Base-by-base conservation (phyloP, 2,329 filamentous ascomycete species). In the Aureobasidium subglaciale region DNA sequence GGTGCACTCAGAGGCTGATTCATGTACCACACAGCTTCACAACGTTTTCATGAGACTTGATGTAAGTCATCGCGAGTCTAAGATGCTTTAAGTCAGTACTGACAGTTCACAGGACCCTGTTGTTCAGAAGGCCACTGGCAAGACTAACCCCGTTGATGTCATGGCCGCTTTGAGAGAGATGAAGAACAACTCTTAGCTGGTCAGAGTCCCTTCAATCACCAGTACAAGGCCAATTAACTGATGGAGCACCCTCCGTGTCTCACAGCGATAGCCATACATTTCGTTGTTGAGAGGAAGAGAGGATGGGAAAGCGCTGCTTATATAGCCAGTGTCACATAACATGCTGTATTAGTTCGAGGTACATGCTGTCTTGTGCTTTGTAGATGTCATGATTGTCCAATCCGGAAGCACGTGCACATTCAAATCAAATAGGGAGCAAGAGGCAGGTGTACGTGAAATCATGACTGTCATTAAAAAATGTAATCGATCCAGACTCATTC, bases 11-110 rank as follows among this genome's bases (percentile, higher is more conserved):
- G 16, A 22, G 15, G 22, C 42, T 46, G 18, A 54, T 20, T 49
- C n/a, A 8, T 18, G 4, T 25, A 20, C 13, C 24, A 34, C 6
- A 6, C 29, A 55, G 54, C 54, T 56, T 8, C 90, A 97, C 71
- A 99, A 99, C 66, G 89, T 96, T 1, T 99, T 99, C 67, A 97
- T 99, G 93, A 82, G 88, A 62, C 79, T 95, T 32, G 78, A 86
- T 63, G 87, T 89, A 74, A 75, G 82, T 72, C 11, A 18, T 7
- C 24, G 11, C 18, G 22, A 24, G 7, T 8, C 34, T 13, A 8
- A 37, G 18, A 11, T 15, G 45, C 18, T 3, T 3, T 18, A 15
- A 15, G 9, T 4, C 13, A n/a, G 15, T 27, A 35, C 50, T 54
- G 18, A 35, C 20, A 5, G 27, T 3, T 25, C 11, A 1, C 61